Evolutionary conservation across 495 filamentous ascomycete species (phyloP).

Genomic region (Apiosordaria backusii): DNA sequence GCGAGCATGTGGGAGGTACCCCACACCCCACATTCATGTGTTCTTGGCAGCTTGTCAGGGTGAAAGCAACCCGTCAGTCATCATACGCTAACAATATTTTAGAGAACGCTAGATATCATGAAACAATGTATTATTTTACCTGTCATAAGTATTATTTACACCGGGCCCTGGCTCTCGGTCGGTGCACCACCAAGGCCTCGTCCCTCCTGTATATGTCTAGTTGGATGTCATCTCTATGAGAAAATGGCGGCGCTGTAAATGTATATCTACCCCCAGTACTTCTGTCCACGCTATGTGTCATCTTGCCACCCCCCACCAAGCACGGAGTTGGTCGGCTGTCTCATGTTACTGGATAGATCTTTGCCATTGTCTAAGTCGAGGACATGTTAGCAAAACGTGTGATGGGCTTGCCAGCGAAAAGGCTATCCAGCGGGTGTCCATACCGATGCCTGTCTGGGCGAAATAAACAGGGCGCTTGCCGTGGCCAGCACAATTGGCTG

Average conservation of each 20-base stretch:
- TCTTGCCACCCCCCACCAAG: background rate
- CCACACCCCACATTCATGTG: background rate
- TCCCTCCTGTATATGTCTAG: too few species aligned
- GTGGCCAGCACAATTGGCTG: constrained; percentile 33
- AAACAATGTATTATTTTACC: background rate
- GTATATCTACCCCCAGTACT: background rate
- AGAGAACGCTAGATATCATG: too few species aligned
- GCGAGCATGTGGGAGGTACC: background rate
- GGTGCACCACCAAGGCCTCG: too few species aligned
- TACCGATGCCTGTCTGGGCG: constrained; percentile 78
- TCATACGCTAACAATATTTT: too few species aligned
- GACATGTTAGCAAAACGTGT: constrained; percentile 7
- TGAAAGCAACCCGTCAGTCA: too few species aligned
- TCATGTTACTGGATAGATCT: constrained; percentile 39
- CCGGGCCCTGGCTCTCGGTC: too few species aligned
- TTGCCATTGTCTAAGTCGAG: constrained; percentile 39
- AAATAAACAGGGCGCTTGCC: constrained; percentile 76
- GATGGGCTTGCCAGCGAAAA: background rate
- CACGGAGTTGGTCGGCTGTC: background rate
- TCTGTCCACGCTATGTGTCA: constrained; percentile 4
- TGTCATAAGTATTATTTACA: background rate
- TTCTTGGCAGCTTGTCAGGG: background rate
- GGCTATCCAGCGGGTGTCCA: constrained; percentile 20
- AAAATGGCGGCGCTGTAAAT: background rate
- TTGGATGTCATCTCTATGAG: background rate